Conservation (phyloP, 768 basidiomycete species). For the Crucibulum laeve region DNA sequence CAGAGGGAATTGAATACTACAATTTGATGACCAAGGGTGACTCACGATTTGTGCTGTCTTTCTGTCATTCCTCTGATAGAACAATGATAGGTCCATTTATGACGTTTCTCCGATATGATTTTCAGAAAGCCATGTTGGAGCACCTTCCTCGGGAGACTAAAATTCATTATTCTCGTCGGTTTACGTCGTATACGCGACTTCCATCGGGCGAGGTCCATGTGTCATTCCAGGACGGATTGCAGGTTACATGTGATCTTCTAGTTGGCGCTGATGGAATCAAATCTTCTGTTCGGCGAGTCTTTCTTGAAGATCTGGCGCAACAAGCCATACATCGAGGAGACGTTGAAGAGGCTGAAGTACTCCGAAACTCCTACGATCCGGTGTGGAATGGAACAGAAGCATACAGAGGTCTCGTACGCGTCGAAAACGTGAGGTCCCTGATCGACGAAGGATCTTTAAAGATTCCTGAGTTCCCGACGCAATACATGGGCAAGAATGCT, state of each 20-base stretch:
- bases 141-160: slow-evolving; percentile 31
- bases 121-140: slow-evolving; percentile 41
- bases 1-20: slow-evolving; percentile 13
- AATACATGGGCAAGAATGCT: slow-evolving; percentile 12
- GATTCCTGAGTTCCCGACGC: background rate
- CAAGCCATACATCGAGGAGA: slow-evolving; percentile 8
- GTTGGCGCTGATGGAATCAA: slow-evolving; percentile 35
- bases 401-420: slow-evolving; percentile 28
- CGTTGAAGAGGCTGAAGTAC: slow-evolving; percentile 7
- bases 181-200: slow-evolving; percentile 33
- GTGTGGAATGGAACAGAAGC: slow-evolving; percentile 35
- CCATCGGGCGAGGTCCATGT: slow-evolving; percentile 17
- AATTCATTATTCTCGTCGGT: slow-evolving; percentile 35
- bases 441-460: slow-evolving; percentile 11
- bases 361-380: slow-evolving; percentile 17
- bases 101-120: slow-evolving; percentile 45
- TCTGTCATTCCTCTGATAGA: background rate
- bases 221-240: slow-evolving; percentile 42
- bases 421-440: slow-evolving; percentile 5
- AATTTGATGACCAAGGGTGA: slow-evolving; percentile 15
- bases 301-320: slow-evolving; percentile 15
- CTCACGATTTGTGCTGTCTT: background rate
- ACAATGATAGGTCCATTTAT: slow-evolving; percentile 15
- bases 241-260: slow-evolving; percentile 45
- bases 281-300: slow-evolving; percentile 22